Base-by-base conservation (phyloP, 495 filamentous ascomycete species). In the Physcia stellaris region DNA sequence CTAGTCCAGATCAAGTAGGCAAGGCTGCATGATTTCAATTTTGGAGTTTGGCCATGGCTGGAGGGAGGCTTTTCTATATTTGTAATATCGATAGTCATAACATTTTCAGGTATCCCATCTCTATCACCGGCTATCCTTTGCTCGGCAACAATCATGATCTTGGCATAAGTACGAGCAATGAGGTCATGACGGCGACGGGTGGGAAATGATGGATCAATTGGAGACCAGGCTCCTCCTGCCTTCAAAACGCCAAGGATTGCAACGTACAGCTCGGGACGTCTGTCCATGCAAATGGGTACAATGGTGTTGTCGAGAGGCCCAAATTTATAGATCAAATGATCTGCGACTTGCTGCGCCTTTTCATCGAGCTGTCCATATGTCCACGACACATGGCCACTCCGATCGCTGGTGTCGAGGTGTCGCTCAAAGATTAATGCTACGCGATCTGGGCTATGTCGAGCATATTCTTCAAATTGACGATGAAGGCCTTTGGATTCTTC, bases 181-280 rank as follows among this genome's bases (percentile, higher is more conserved):
- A 61, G 48, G 17, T 59, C 51, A 44, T 61, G 58, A 22, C 56
- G 56, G 20, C 58, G 56, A 26, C 51, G 52, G 13, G 51, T 12
- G 34, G 58, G 58, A 21, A 56, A 61, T 9, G 52, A 44, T 5
- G 56, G 49, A 42, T 61, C 58, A n/a, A 61, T 57, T 3, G 58
- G 58, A 51, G 54, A 61, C 58, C 58, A 61, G 2, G 52, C 58
- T 30, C 46, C 52, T 1, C 56, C 56, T 4, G 77, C 74, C 54
- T 90, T 90, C 32, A 90, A 58, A 30, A 87, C 76, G 4, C 82
- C 85, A 4, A 90, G 61, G 17, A 88, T 83, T 2, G 80, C 73
- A 43, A 86, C 77, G 32, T 79, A 86, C 7, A 84, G 71, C 34
- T 82, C 74, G 1, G 83, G 75, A 43, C 75, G 84, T 54, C 87